Evolutionary conservation across 805 yeast genomes (phyloP), one percentile per base, ranked within the genome.

Genomic region (Peterozyma toletana): DNA sequence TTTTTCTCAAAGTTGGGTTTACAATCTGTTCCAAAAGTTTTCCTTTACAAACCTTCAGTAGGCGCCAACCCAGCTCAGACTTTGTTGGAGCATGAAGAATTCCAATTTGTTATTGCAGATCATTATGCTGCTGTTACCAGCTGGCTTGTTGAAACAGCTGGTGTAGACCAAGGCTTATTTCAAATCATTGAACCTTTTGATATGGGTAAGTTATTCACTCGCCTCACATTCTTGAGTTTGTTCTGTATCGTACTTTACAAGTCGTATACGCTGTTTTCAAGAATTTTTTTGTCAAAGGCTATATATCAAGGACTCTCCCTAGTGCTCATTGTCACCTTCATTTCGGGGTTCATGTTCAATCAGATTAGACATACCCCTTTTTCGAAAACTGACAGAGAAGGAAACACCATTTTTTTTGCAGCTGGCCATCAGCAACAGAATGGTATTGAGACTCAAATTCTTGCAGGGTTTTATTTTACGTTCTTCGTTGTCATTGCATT

Each of bases 311-410:
- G 79, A 2, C 38, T 75, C 10, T 73, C 86, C 3, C 68, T 86
- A n/a, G 66, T 84, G 45, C 53, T 75, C 15, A 73, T 86, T 33
- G 67, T 90, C 47, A 65, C 89, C 52, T 86, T 90, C 70, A 79
- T 77, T 39, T 71, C 91, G 7, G 99, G 99, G 14, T 85, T 89
- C 65, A 93, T 93, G 99, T 93, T 80, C 74, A 90, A 88, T 61
- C 75, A 77, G 52, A 93, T 93, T 50, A 78, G 97, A 62, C 75
- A 75, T 34, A 72, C 82, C 6, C 89, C 73, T 30, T 86, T 82
- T 57, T 68, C 82, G 36, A 72, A 73, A 50, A 70, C 67, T 31
- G 62, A 58, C 18, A 55, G 50, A 9, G 59, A 70, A 38, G 76
- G 75, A 9, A 43, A 48, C 1, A 58, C 56, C 3, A 58, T 58